Evolutionary conservation across 2,329 filamentous ascomycete genomes (phyloP).

Genomic region (Arthrobotrys megalospora): DNA sequence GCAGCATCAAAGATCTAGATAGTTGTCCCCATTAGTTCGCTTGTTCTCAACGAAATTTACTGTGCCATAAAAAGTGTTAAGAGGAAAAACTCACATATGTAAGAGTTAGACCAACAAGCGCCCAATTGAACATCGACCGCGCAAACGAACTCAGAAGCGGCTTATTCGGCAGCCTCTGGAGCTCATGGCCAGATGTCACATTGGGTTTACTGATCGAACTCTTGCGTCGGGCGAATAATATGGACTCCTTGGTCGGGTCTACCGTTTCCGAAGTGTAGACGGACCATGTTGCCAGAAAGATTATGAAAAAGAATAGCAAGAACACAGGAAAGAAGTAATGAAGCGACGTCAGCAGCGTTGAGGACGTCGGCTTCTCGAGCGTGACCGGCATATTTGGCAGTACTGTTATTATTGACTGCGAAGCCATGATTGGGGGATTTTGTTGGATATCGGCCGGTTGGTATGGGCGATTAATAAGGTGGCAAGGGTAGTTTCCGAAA

Average conservation of each 20-base stretch:
- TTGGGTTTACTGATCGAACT: conserved; percentile 66
- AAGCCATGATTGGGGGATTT: conserved; percentile 46
- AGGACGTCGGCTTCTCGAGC: conserved; percentile 67
- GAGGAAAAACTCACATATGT: conserved; percentile 76
- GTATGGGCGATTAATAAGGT: neutral
- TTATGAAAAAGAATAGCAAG: conserved; percentile 76
- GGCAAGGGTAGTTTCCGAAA: conserved; percentile 44
- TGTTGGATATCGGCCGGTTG: conserved; percentile 8
- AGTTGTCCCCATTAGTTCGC: neutral
- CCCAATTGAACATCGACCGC: conserved; percentile 81
- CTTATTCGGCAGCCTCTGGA: conserved; percentile 69
- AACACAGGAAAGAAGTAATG: conserved; percentile 76
- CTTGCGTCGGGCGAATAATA: conserved; percentile 69
- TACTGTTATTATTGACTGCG: conserved; percentile 11
- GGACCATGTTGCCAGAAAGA: conserved; percentile 75
- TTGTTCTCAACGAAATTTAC: neutral
- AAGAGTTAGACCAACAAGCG: conserved; percentile 79
- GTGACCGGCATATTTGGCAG: conserved; percentile 65
- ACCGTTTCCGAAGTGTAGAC: conserved; percentile 70
- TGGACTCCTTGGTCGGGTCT: conserved; percentile 72
- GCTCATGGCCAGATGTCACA: conserved; percentile 67
- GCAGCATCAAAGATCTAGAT: conserved; percentile 73
- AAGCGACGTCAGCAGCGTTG: conserved; percentile 69
- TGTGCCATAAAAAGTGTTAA: neutral
- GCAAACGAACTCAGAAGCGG: conserved; percentile 75